Evolutionary conservation across 331 rosid species (phyloP).

Genomic region (Erythrophleum ivorense): DNA sequence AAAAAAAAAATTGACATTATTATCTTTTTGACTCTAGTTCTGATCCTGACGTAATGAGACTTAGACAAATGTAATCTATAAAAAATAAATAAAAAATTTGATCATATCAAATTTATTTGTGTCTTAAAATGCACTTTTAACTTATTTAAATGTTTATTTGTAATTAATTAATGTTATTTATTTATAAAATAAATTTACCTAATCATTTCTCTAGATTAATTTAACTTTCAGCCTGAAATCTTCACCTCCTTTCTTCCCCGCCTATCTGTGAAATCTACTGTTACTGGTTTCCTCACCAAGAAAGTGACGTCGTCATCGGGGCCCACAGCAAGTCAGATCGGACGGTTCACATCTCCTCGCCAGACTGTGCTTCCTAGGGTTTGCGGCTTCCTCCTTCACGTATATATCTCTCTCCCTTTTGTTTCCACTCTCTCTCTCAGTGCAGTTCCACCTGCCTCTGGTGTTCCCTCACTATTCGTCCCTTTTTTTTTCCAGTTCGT

Average conservation of each 20-base stretch:
- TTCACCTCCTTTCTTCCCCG: neutral
- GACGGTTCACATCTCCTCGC: slow-evolving; percentile 50
- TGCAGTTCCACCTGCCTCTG: slow-evolving; percentile 72
- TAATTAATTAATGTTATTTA: neutral
- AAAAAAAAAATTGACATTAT: no score
- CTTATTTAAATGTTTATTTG: no score
- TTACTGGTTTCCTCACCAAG: neutral
- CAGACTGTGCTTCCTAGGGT: slow-evolving; percentile 49
- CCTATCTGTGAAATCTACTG: slow-evolving; percentile 40
- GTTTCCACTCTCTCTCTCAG: slow-evolving; percentile 19
- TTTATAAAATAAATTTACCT: neutral
- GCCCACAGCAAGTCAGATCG: slow-evolving; percentile 41
- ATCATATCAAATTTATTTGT: no score
- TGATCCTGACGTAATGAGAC: no score
- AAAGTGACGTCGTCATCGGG: slow-evolving; percentile 13
- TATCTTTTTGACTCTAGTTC: no score
- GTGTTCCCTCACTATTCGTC: neutral
- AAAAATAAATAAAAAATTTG: no score
- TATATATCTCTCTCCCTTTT: slow-evolving; percentile 30
- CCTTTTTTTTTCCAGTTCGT: neutral
- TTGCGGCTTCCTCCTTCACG: slow-evolving; percentile 23
- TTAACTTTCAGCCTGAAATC: neutral
- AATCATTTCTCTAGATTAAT: neutral
- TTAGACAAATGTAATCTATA: no score
- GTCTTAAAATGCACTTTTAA: no score